Base-by-base conservation (phyloP, 371 early-diverging fungal genomes). In the Mucor velutinosus region DNA sequence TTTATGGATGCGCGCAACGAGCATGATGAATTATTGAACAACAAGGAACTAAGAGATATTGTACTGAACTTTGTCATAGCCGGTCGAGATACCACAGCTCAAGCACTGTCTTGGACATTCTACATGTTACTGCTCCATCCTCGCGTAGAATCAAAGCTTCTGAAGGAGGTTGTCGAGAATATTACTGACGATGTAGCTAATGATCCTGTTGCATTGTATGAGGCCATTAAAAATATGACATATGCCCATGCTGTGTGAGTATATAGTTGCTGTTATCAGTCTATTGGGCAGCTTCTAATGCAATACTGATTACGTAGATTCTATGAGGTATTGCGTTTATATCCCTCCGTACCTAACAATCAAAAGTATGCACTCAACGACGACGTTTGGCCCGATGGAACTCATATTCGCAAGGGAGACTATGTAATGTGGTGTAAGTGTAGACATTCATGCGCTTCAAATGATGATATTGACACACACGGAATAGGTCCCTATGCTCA, bases 11-110 rank as follows among this genome's bases (percentile, higher is more conserved):
- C 81, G 25, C 69, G 72, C 23, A 81, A 88, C 45, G 85, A 83
- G 3, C 75, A 87, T 56, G 86, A 86, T 6, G 77, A 80, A 10
- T 67, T 65, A 1, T 65, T 87, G 15, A 76, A 64, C 30, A 84
- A 87, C 64, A 70, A 83, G 14, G 80, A 83, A 45, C 75, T 92
- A 37, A 72, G 85, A 6, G 93, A 93, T 67, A 79, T 87, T 51
- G 81, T 92, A 6, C 63, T 92, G 60, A 93, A 91, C 76, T 88
- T 92, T 66, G 82, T 90, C 62, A 86, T 92, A 70, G 90, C 83
- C 25, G 83, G 81, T 1, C 77, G 91, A 15, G 91, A 92, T 58
- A 90, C 91, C 0, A 92, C 92, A 3, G 90, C 90, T 0, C 90
- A 90, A 66, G 86, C 90, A 7, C 76, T 93, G 17, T 85, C 86